Base-by-base conservation (phyloP, 2,329 filamentous ascomycete genomes). In the Diplodia seriata region DNA sequence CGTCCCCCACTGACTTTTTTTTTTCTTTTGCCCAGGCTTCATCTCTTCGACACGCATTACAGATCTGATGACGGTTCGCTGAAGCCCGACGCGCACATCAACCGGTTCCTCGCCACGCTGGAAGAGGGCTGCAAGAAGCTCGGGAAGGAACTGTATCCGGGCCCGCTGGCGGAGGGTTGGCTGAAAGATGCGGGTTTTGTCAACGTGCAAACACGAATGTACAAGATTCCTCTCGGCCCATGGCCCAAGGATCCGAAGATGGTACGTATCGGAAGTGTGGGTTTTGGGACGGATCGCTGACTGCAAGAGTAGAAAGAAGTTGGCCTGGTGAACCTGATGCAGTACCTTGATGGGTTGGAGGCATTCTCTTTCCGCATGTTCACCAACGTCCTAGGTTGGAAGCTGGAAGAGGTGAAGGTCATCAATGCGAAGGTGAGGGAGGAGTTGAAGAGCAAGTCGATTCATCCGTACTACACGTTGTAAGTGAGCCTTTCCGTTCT, bases 11-110 rank as follows among this genome's bases (percentile, higher is more conserved):
- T 43, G 12, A 47, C 5, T 29, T 23, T 23, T 23, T 23, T 23
- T 23, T 33, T 36, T 20, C 3, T 4, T 4, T 26, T 47, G 36
- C 7, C 38, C 8, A 62, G 57, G 26, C 57, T 85, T 38, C 81
- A 83, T 69, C 82, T 83, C 67, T 82, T 81, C 72, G 77, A 79
- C 68, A 72, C 83, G 66, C 78, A 75, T 67, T 76, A 78, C 63
- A 76, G 78, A 71, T 77, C 75, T 71, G 71, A 74, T 72, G 77
- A 81, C 71, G 78, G 74, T 55, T 79, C 70, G n/a, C 69, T 75
- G 71, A 69, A 47, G 26, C 51, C 59, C n/a, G 26, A 68, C 11
- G 53, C 64, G 2, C 50, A 50, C 14, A 53, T 67, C 33, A 64
- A 68, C 40, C 55, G 59, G 36, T 56, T 68, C 31, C 50, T 68